Percentiles rank a stretch among this genome's conserved stretches.
phyloP scores from a whole-genome alignment of 2,329 filamentous ascomycete species.

The Graphilbum fragrans region DNA sequence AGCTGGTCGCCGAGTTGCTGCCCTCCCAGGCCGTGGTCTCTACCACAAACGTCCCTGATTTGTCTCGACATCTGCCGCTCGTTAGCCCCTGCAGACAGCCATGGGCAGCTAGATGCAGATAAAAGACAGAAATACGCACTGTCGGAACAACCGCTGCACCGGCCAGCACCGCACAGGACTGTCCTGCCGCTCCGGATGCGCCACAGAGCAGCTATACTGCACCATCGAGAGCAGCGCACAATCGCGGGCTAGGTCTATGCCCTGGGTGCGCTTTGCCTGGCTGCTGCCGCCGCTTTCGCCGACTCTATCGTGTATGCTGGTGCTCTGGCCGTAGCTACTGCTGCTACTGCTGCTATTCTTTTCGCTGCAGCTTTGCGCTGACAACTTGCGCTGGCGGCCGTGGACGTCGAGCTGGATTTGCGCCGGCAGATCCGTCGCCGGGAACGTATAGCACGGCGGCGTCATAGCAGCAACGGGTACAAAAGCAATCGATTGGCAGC shows the following conservation, averaged over 20 bases:
- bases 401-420: conserved; percentile 34
- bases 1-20: conserved; percentile 7
- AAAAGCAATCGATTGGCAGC: no score
- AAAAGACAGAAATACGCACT: conserved; percentile 35
- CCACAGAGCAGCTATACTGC: conserved; percentile 48
- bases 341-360: not conserved
- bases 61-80: conserved; percentile 51
- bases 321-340: no score
- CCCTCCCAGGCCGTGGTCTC: conserved; percentile 54
- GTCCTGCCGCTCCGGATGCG: conserved; percentile 29
- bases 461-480: conserved; percentile 44
- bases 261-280: conserved; percentile 1
- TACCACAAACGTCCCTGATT: conserved; percentile 43
- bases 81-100: no score
- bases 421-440: conserved; percentile 35
- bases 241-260: conserved; percentile 34
- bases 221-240: conserved; percentile 44
- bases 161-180: conserved; percentile 43
- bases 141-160: conserved; percentile 46
- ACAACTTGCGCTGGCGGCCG: conserved; percentile 38
- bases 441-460: conserved; percentile 43
- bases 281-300: not conserved
- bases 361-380: conserved; percentile 1
- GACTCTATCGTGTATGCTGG: not conserved
- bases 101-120: no score